These are phyloP conservation scores for Dothideomycetes sp. DNA, from an alignment of 2,329 filamentous ascomycete genomes.

Conservation along the genomic window DNA sequence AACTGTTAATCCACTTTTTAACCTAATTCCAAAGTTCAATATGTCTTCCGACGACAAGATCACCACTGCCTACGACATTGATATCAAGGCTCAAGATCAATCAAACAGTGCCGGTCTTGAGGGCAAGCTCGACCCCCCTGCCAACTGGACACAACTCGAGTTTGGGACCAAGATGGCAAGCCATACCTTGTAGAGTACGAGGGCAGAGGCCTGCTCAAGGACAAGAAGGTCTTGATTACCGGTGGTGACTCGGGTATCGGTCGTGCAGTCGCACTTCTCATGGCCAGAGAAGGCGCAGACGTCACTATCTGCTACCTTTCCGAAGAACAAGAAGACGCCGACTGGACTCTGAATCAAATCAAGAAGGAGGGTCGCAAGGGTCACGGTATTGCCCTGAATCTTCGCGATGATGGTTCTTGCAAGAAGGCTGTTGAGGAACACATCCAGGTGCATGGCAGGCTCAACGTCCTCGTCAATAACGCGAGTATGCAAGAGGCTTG, in stretches of 20 bases:
- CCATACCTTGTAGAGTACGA: constrained; percentile 26
- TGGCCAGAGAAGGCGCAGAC: constrained; percentile 50
- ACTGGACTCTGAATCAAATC: constrained; percentile 44
- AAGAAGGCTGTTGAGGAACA: constrained; percentile 44
- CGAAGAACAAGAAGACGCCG: constrained; percentile 47
- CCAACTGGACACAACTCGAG: constrained; percentile 27
- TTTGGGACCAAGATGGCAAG: constrained; percentile 25
- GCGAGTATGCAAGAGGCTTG: constrained; percentile 49
- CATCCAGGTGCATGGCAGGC: constrained; percentile 36
- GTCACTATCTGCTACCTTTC: constrained; percentile 48
- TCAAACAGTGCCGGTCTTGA: constrained; percentile 23
- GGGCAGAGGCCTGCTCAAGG: constrained; percentile 25
- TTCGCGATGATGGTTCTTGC: constrained; percentile 44
- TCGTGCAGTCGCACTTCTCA: constrained; percentile 45
- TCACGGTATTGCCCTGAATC: constrained; percentile 40
- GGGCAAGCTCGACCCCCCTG: constrained; percentile 22
- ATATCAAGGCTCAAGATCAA: constrained; percentile 23
- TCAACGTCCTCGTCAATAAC: constrained; percentile 49
- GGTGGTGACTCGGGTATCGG: constrained; percentile 36
- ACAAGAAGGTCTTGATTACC: constrained; percentile 23
- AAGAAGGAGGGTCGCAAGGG: constrained; percentile 43
- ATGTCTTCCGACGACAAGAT: constrained; percentile 17
- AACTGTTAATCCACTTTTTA: no score
- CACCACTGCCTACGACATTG: constrained; percentile 20
- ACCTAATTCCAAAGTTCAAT: neutral